Base-by-base conservation (phyloP, 352 stramenopile species). In the Phytophthora vignae region DNA sequence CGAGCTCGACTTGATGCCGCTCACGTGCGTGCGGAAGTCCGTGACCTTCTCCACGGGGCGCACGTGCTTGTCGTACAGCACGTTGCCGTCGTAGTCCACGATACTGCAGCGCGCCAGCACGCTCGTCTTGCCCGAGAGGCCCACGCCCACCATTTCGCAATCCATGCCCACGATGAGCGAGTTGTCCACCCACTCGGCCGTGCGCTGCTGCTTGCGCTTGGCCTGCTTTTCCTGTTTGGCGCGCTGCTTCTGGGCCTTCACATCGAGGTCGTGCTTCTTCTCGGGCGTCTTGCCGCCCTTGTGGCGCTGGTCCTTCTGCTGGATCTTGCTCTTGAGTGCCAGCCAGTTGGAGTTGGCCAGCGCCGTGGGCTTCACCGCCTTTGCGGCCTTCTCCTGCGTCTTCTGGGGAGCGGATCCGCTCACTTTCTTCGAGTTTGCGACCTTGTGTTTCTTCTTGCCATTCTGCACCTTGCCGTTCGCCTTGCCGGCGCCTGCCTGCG, bases 81-180 rank as follows among this genome's bases (percentile, higher is more conserved):
- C 87, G 19, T 84, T 79, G 59, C 90, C 90, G 12, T 96, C 76
- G 60, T 90, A 96, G 73, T 95, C 85, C 36, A 96, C 87, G 53
- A 96, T 92, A 82, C 88, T 95, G 77, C 90, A 96, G n/a, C 90
- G 85, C 22, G 90, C 90, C 21, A 96, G 67, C 38, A 93, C 90
- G 49, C 88, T 95, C 25, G 83, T 88, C 64, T 90, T 92, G 27
- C 90, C 90, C 2, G 83, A 90, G 15, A 91, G 66, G 0, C 90
- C 90, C 3, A 96, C 90, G 36, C 90, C 90, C 8, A 96, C 90
- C 90, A 96, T 96, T 72, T 96, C 90, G 69, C 90, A 96, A 86
- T 96, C 90, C 87, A 96, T 95, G n/a, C 74, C 90, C 21, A 95
- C 70, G 62, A 96, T 93, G 8, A 65, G 58, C 31, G 69, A 71